Evolutionary conservation across 441 rosid species (phyloP).

Genomic region (Jatropha podagrica): DNA sequence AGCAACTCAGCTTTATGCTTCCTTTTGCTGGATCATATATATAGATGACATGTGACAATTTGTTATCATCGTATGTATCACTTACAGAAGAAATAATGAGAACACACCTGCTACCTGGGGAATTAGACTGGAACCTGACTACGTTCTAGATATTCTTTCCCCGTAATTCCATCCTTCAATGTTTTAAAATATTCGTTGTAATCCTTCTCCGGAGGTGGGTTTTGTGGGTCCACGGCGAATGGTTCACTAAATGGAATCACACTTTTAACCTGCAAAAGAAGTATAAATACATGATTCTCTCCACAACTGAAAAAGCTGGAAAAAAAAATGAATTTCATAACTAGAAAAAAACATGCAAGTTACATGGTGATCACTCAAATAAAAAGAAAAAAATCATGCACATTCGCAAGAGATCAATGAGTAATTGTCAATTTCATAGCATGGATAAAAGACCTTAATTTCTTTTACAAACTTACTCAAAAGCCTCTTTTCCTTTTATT

Average conservation of each 20-base stretch:
- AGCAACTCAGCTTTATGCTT: not conserved
- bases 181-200: slow-evolving; percentile 63
- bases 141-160: slow-evolving; percentile 66
- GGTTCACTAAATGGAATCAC: slow-evolving; percentile 80
- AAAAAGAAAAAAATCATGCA: not conserved
- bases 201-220: slow-evolving; percentile 85
- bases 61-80: not conserved
- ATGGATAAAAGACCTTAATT: too few relatives aligned
- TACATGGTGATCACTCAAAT: not conserved
- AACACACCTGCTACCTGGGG: slow-evolving; percentile 1
- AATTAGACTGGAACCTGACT: slow-evolving; percentile 50
- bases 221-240: slow-evolving; percentile 79
- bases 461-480: too few relatives aligned
- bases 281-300: slow-evolving; percentile 8
- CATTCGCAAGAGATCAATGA: not conserved
- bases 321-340: not conserved
- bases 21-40: not conserved
- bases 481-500: too few relatives aligned
- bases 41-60: not conserved
- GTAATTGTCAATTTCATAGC: too few relatives aligned
- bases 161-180: slow-evolving; percentile 74
- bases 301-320: not conserved
- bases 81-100: slow-evolving; percentile 6
- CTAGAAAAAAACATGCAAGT: not conserved
- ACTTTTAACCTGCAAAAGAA: slow-evolving; percentile 71